Conservation (phyloP, 2,329 filamentous ascomycete species). For the Venturia effusa region DNA sequence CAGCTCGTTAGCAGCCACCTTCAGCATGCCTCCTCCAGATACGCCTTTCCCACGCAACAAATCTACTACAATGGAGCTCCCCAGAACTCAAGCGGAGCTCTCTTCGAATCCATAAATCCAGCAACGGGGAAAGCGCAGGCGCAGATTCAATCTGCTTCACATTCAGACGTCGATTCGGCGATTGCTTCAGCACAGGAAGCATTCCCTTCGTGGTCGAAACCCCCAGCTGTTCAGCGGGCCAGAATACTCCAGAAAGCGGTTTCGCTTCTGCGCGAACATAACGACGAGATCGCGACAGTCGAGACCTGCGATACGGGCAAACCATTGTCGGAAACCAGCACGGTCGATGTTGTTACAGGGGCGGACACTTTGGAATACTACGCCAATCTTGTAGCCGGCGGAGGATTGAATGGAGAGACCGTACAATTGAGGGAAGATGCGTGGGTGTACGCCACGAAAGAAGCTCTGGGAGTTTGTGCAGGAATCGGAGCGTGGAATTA, state of each 20-base stretch:
- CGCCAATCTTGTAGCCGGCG: slow-evolving; percentile 65
- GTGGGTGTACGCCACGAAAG: slow-evolving; percentile 74
- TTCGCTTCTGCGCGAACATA: slow-evolving; percentile 59
- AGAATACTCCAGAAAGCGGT: slow-evolving; percentile 71
- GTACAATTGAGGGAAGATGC: slow-evolving; percentile 63
- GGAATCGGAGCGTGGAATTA: slow-evolving; percentile 92
- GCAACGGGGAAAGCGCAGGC: slow-evolving; percentile 59
- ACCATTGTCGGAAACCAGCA: slow-evolving; percentile 71
- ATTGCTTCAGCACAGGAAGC: slow-evolving; percentile 59
- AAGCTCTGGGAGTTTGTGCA: slow-evolving; percentile 70
- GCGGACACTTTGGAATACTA: slow-evolving; percentile 83
- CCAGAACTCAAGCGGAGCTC: slow-evolving; percentile 48
- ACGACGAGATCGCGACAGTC: slow-evolving; percentile 66
- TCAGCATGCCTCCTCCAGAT: slow-evolving; percentile 19
- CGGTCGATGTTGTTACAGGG: slow-evolving; percentile 72
- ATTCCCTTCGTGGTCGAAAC: slow-evolving; percentile 67
- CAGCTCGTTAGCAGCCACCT: slow-evolving; percentile 5
- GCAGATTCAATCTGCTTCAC: slow-evolving; percentile 59
- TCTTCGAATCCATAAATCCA: slow-evolving; percentile 64
- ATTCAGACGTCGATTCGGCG: slow-evolving; percentile 58
- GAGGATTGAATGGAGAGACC: slow-evolving; percentile 71
- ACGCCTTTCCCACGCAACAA: slow-evolving; percentile 43
- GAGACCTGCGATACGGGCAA: slow-evolving; percentile 85
- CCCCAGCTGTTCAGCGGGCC: slow-evolving; percentile 61
- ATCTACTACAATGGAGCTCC: slow-evolving; percentile 66